Conservation (phyloP, 768 basidiomycete genomes). For the Strobilomyces dryophilus region DNA sequence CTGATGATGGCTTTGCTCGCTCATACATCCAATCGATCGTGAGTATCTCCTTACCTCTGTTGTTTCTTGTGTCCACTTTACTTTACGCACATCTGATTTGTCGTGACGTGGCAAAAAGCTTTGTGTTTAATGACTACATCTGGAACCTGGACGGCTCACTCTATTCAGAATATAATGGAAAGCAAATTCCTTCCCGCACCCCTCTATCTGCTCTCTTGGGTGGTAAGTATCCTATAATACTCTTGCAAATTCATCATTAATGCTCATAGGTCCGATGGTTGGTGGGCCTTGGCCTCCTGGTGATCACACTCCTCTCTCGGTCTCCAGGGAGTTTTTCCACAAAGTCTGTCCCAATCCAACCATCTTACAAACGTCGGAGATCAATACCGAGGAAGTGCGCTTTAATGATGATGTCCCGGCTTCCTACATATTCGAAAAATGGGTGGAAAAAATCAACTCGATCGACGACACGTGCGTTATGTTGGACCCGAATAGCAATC, state of each 20-base stretch:
- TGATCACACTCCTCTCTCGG: conserved; percentile 32
- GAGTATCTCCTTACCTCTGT: conserved; percentile 1
- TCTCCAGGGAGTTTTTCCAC: conserved; percentile 36
- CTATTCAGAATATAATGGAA: conserved; percentile 36
- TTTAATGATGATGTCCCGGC: conserved; percentile 26
- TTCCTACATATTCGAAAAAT: conserved; percentile 32
- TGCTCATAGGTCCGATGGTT: conserved; percentile 36
- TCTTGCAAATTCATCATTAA: background rate
- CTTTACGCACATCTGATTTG: conserved; percentile 1
- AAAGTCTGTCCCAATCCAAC: conserved; percentile 38
- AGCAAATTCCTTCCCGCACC: conserved; percentile 36
- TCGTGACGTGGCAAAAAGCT: conserved; percentile 20
- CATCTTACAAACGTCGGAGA: conserved; percentile 25
- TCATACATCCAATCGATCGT: conserved; percentile 34
- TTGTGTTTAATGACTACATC: conserved; percentile 42
- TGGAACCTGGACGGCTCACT: conserved; percentile 35
- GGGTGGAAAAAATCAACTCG: conserved; percentile 33
- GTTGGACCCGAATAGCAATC: conserved; percentile 20
- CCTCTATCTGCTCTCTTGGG: conserved; percentile 39
- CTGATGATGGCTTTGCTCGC: conserved; percentile 35
- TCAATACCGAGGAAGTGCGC: conserved; percentile 29
- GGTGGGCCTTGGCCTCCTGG: conserved; percentile 36
- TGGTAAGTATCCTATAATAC: conserved; percentile 23
- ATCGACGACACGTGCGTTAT: conserved; percentile 40
- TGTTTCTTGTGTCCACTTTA: background rate